Evolutionary conservation across 2,329 filamentous ascomycete genomes (phyloP).

Genomic region (Zasmidium cellare): DNA sequence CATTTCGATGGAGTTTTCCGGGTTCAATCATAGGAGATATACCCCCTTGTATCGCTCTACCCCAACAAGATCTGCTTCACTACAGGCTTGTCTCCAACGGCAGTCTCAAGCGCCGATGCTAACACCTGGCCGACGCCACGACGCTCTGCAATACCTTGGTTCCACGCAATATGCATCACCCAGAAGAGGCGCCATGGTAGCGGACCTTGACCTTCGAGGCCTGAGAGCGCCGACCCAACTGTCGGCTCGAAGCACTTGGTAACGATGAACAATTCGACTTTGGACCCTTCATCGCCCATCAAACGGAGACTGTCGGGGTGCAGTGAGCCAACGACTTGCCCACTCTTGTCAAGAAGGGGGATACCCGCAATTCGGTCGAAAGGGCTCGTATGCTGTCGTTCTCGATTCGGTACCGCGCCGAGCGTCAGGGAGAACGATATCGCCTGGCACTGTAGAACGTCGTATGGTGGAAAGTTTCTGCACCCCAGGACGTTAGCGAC

Average conservation of each 20-base stretch:
- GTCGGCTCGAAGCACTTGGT: neutral
- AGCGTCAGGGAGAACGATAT: neutral
- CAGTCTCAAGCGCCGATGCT: neutral
- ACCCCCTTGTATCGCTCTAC: neutral
- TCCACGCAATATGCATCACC: neutral
- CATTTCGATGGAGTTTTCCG: neutral
- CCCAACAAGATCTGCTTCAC: neutral
- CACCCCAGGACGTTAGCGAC: neutral
- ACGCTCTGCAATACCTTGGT: neutral
- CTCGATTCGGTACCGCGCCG: neutral
- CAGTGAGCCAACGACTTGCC: neutral
- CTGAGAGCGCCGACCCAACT: neutral
- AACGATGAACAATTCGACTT: neutral
- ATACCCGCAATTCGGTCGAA: neutral
- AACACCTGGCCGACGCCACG: neutral
- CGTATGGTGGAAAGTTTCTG: neutral
- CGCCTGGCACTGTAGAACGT: neutral
- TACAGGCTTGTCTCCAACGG: neutral
- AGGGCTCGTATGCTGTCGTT: neutral
- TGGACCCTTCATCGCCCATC: neutral
- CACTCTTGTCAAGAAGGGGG: neutral
- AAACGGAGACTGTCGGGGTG: neutral
- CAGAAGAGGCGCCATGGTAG: neutral
- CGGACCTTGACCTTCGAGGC: neutral
- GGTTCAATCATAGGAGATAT: too few species aligned